Evolutionary conservation across 2,329 filamentous ascomycete species (phyloP), one percentile per base, ranked within the genome.

Genomic region (Coniochaeta sp.): DNA sequence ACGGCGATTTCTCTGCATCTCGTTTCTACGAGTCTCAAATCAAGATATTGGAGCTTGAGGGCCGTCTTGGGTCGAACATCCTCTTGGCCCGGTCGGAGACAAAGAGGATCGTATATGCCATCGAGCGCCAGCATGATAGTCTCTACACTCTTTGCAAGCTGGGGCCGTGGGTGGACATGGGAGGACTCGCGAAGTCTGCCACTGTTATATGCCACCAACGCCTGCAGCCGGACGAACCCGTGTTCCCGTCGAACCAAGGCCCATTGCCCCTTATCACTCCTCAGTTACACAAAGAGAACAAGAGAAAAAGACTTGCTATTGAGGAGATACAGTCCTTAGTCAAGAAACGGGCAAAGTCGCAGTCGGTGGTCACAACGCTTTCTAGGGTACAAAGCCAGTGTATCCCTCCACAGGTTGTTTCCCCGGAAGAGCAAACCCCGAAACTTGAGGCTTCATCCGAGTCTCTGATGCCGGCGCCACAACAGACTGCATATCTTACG

Each of bases 101-200:
- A 28, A 80, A 78, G 62, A 76, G 78, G 60, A 77, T 75, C 38
- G 63, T 83, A 0, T 89, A 85, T 69, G 87, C 81, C 14, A 74
- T 90, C n/a, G 89, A 93, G 74, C 80, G 84, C 26, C 84, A 89
- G 38, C 75, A 79, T 17, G 72, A 75, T 55, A 81, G 81, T 0
- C 75, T 88, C 3, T 93, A 90, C 70, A 82, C 84, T 12, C 70
- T 91, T 28, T 92, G 87, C 71, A 86, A 83, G 66, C 75, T 95
- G 50, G 87, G 84, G 1, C 72, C 76, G 22, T 90, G 88, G 87
- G 79, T 89, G 24, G 81, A 86, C 62, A 69, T 88, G 58, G 77
- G 81, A 38, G 74, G 78, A 7, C 74, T 92, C 30, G 73, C 74
- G 26, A 69, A 72, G 12, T 71, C 77, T 42, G 82, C 84, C 42